Evolutionary conservation across 2,329 filamentous ascomycete species (phyloP).

Genomic region (Beauveria australis): DNA sequence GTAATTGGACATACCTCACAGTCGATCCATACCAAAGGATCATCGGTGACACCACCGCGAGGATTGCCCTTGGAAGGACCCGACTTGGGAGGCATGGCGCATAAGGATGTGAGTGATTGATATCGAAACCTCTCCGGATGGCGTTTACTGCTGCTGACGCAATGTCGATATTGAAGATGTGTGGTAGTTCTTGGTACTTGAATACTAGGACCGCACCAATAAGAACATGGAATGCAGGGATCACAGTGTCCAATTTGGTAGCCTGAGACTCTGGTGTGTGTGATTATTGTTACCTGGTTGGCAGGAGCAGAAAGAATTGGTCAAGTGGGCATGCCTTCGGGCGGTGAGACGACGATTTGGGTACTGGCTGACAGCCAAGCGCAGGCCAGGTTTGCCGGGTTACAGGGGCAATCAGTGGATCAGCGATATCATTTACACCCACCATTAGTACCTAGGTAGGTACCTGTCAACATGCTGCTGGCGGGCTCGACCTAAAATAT

Average conservation of each 20-base stretch:
- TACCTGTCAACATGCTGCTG: too few species aligned
- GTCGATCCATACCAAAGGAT: constrained; percentile 81
- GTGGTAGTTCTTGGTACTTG: not conserved
- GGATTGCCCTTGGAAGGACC: constrained; percentile 13
- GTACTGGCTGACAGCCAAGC: not conserved
- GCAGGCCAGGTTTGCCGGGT: too few species aligned
- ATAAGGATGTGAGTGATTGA: not conserved
- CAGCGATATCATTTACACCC: not conserved
- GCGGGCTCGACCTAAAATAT: too few species aligned
- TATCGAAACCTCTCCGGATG: not conserved
- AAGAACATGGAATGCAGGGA: not conserved
- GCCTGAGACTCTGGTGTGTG: not conserved
- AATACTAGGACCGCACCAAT: constrained; percentile 1
- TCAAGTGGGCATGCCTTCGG: not conserved
- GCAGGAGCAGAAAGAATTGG: not conserved
- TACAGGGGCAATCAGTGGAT: not conserved
- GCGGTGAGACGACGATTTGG: not conserved
- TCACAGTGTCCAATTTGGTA: constrained; percentile 3
- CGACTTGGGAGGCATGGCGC: constrained; percentile 11
- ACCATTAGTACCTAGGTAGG: too few species aligned
- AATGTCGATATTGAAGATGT: not conserved
- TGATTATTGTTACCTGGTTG: not conserved
- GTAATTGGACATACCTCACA: constrained; percentile 36
- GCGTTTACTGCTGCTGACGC: not conserved
- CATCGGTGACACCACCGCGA: constrained; percentile 24